Evolutionary conservation across 2,329 filamentous ascomycete species (phyloP), one percentile per base, ranked within the genome.

Genomic region (Xylaria hypoxylon): DNA sequence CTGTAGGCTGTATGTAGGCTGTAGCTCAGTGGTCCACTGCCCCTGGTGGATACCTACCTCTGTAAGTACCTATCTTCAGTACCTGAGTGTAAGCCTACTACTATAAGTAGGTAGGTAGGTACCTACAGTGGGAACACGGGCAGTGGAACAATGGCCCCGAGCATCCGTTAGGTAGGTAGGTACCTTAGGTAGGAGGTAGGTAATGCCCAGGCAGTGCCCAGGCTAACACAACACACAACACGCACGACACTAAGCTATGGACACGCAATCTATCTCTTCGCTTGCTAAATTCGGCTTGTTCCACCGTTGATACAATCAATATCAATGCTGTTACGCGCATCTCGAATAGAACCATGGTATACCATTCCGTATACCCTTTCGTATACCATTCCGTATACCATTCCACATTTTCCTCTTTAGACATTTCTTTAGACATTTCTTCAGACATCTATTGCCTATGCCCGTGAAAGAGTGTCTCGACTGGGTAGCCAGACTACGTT

Each of bases 111-210:
- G n/a, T n/a, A n/a, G n/a, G n/a, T 31, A 31, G 28, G 28, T 31
- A 31, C 28, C 28, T 31, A 31, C 28, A 51, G 48, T 17, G 28
- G 48, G 5, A 31, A 24, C 22, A 45, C 31, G 22, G 47, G 22
- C 31, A 56, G 57, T 65, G 62, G 62, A 60, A 62, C 28, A n/a
- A 62, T 40, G 28, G 33, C 64, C 59, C 64, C 59, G 51, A 59
- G 47, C 22, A 48, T 31, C 51, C 42, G 50, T 8, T 38, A n/a
- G 42, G 48, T 40, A 31, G 35, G 48, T 45, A 52, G 22, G n/a
- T 35, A 58, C 24, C 5, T 26, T 10, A 42, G n/a, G 5, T 4
- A 42, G 38, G 5, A 42, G 38, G 38, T 7, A 42, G 38, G 38
- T 8, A 42, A 24, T 55, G n/a, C n/a, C n/a, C n/a, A n/a, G n/a